Base-by-base conservation (phyloP, 1,284 basidiomycete species). In the Pyrrhoderma lamaoense region DNA sequence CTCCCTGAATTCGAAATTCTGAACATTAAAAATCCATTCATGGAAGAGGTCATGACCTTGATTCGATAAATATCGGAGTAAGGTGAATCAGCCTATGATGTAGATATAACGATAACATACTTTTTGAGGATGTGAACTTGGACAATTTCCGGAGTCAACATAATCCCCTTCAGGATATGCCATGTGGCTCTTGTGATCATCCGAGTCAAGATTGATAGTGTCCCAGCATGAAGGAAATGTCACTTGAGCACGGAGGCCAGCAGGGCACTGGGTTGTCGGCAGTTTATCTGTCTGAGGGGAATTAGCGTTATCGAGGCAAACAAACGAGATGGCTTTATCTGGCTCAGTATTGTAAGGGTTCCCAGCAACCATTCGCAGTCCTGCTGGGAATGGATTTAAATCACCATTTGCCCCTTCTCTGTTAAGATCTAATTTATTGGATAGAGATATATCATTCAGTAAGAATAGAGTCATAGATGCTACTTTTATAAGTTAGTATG, bases 151-250 rank as follows among this genome's bases (percentile, higher is more conserved):
- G 44, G 47, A 46, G 58, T 65, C 64, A 47, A 57, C 59, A 54
- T 62, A 59, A 50, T 77, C 68, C 7, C 63, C 65, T 18, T 65
- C 68, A 1, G 72, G 70, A 60, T 73, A 77, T 14, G 42, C 18
- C 42, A 51, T 44, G 37, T 51, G 49, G 13, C 40, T 44, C 31
- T 67, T 67, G 56, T 74, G 72, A 54, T 72, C 65, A 0, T 62
- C 45, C 31, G 72, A 73, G 54, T 75, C 72, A 4, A 62, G 45
- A 52, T 73, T 70, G 34, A 61, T 23, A 2, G 31, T 22, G 52
- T 74, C 69, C 72, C 72, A 74, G 62, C 72, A 74, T 38, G 62
- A 62, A 3, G 68, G 70, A 62, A 73, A 72, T 61, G 70, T 71
- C 8, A 73, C 65, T 58, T 74, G 72, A 5, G 66, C 64, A 23